Evolutionary conservation across 75 land plant genomes (phyloP), one percentile per base, ranked within the genome.

Genomic region (Sequoia sempervirens): DNA sequence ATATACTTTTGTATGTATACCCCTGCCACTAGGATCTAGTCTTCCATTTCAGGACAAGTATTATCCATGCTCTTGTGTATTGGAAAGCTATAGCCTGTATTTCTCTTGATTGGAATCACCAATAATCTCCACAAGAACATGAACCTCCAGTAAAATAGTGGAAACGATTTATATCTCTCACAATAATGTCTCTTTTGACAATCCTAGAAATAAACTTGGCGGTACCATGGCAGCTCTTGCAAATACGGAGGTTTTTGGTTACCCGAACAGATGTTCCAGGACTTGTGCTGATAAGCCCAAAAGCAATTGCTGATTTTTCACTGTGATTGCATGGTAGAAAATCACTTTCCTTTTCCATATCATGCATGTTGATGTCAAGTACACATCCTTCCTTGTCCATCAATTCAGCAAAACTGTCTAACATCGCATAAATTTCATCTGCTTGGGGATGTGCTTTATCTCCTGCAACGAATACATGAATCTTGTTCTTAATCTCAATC

Each of bases 401-500:
- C 79, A 41, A 26, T 26, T 11, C 46, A 41, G 79, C 30, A 8
- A 76, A 5, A 9, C 11, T 76, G 43, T 76, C 79, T 23, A 76
- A 41, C 46, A 43, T 23, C 5, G 46, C 28, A 76, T 76, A 85
- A 36, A 88, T 87, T 18, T 83, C 15, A 46, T 83, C 81, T 36
- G 75, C 34, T 85, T 84, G 45, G 1, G 87, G 83, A 66, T 89
- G 89, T 26, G 85, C 54, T 85, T 10, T 72, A 81, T 89, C 84
- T 36, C 81, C 58, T 80, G 53, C 86, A 69, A 83, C 70, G 78
- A 89, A 89, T 43, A 76, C 26, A 87, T 89, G 83, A 26, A 89
- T 37, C 53, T 82, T 72, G 56, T 75, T 85, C 72, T 47, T 85
- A 38, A 85, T 41, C 75, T 87, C 79, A 58, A 87, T 85, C 88